Conservation (phyloP, 257 asterid genomes). For the Plantago major region DNA sequence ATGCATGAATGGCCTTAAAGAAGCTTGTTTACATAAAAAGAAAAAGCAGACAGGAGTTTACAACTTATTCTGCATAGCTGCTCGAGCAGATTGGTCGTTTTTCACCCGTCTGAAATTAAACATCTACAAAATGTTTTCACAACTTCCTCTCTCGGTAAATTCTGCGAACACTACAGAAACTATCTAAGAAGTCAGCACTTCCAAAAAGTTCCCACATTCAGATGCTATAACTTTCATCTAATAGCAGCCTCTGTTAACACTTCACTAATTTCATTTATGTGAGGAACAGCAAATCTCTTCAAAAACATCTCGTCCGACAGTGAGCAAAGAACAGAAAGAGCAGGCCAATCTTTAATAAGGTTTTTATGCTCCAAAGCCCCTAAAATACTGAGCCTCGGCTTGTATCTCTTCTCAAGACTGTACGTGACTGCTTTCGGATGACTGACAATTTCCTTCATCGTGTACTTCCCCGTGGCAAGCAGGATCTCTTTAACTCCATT, state of each 20-base stretch:
- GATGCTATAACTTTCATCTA: too few relatives aligned
- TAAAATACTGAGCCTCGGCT: conserved; percentile 5
- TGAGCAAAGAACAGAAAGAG: background rate
- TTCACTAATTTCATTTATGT: background rate
- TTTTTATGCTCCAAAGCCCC: background rate
- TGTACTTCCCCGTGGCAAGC: conserved; percentile 3
- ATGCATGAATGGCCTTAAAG: too few relatives aligned
- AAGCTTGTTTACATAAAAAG: too few relatives aligned
- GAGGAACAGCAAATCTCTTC: background rate
- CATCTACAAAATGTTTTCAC: too few relatives aligned
- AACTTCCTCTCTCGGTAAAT: too few relatives aligned
- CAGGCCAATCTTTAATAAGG: conserved; percentile 4
- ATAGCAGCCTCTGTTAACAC: background rate
- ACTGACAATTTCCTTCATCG: background rate
- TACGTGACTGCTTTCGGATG: background rate
- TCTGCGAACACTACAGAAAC: too few relatives aligned
- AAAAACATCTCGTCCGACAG: background rate
- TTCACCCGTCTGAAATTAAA: too few relatives aligned
- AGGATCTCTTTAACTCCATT: background rate
- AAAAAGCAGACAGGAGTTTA: too few relatives aligned
- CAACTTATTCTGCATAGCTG: too few relatives aligned
- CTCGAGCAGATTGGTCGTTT: too few relatives aligned
- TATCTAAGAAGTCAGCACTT: too few relatives aligned
- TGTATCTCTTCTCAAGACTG: conserved; percentile 5
- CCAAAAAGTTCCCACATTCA: too few relatives aligned